A percentile compares a stretch with the other conserved stretches of the same genome.
Conservation (phyloP, 148 eudicot species). For the Limonium bicolor region DNA sequence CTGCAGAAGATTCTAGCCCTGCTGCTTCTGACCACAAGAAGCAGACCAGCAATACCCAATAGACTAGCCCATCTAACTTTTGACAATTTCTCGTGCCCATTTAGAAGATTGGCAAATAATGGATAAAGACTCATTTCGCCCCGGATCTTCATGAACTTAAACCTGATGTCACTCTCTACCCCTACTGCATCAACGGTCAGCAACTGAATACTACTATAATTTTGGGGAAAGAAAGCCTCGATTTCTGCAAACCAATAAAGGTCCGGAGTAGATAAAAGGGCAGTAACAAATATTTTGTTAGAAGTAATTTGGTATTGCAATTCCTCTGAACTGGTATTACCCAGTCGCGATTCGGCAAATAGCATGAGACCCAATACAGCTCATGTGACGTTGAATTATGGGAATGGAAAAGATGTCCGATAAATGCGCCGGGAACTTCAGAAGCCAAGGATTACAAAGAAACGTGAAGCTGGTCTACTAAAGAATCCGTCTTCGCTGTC, state of each 20-base stretch:
- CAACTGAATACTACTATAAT: background rate
- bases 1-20: constrained; percentile 17
- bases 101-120: constrained; percentile 20
- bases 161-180: constrained; percentile 9
- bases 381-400: no score
- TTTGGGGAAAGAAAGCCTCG: background rate
- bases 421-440: no score
- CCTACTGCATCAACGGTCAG: background rate
- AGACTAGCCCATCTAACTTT: constrained; percentile 31
- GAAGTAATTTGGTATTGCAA: background rate
- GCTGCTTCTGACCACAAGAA: constrained; percentile 31
- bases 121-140: constrained; percentile 26
- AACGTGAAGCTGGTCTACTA: no score
- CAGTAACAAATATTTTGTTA: background rate
- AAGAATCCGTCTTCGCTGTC: no score
- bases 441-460: no score
- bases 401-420: no score
- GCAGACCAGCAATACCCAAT: constrained; percentile 40
- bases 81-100: constrained; percentile 23
- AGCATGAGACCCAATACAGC: no score
- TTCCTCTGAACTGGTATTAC: background rate
- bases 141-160: constrained; percentile 34
- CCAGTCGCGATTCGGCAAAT: no score
- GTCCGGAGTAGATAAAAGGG: background rate
- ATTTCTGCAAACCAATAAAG: background rate